Percentiles rank a stretch among this genome's conserved stretches.
Conservation (phyloP, 345 rosid species). For the Hypericum androsaemum region DNA sequence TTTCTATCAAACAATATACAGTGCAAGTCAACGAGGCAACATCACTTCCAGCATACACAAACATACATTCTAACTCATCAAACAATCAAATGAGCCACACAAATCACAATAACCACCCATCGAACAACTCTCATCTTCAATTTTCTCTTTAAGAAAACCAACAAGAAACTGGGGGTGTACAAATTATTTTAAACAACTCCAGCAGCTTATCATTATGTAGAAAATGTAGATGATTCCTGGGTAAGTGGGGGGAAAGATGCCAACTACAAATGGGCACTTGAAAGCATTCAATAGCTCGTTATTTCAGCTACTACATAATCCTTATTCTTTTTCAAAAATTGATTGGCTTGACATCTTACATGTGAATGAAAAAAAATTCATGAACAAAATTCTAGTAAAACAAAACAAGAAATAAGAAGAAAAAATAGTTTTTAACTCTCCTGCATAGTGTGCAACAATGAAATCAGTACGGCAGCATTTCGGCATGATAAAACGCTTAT, state of each 20-base stretch:
- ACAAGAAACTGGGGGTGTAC: no score
- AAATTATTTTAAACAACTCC: no score
- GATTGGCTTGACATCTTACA: conserved; percentile 8
- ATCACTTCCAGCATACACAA: no score
- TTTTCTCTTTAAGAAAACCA: no score
- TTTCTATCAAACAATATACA: no score
- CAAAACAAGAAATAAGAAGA: no score
- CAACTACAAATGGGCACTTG: conserved; percentile 5
- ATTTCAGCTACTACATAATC: conserved; percentile 10
- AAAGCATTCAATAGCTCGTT: conserved; percentile 6
- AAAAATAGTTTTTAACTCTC: conserved; percentile 3
- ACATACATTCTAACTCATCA: no score
- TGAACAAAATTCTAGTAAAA: no score
- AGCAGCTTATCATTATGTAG: neutral
- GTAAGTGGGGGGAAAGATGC: conserved; percentile 1
- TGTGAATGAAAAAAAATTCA: neutral
- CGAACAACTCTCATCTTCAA: no score
- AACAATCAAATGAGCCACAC: no score
- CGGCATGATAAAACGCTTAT: conserved; percentile 7
- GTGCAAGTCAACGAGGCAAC: no score
- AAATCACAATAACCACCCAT: no score
- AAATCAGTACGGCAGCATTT: conserved; percentile 6
- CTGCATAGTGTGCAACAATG: conserved; percentile 7
- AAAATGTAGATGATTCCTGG: conserved; percentile 6
- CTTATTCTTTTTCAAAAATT: conserved; percentile 7